Conservation (phyloP, 1,284 basidiomycete genomes). For the Gymnopus androsaceus region DNA sequence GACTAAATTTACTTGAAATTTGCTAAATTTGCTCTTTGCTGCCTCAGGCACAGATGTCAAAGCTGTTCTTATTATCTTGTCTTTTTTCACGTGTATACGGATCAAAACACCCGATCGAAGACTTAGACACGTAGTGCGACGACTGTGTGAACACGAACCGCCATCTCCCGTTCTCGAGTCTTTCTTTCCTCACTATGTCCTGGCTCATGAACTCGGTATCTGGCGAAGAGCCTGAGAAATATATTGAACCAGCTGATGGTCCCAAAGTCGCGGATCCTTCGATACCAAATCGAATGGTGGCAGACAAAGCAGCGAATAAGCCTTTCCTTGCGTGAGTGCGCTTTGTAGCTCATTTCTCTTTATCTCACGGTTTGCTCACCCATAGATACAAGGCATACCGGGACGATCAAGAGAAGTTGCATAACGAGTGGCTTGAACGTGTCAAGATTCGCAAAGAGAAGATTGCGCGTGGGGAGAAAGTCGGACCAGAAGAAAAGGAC, state of each 20-base stretch:
- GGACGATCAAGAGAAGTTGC: slow-evolving; percentile 58
- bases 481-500: slow-evolving; percentile 70
- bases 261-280: slow-evolving; percentile 56
- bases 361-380: slow-evolving; percentile 15
- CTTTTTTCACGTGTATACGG: not conserved
- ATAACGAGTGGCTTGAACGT: slow-evolving; percentile 67
- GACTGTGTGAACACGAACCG: too few relatives aligned
- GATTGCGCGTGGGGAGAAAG: slow-evolving; percentile 70
- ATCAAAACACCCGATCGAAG: not conserved
- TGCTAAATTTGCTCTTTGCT: too few relatives aligned
- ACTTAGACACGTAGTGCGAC: too few relatives aligned
- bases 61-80: not conserved
- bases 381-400: slow-evolving; percentile 70
- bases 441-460: slow-evolving; percentile 72
- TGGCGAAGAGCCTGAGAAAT: slow-evolving; percentile 38
- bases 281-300: slow-evolving; percentile 65
- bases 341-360: slow-evolving; percentile 11
- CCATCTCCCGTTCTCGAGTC: not conserved
- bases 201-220: slow-evolving; percentile 55
- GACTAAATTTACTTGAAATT: not conserved
- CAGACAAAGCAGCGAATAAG: slow-evolving; percentile 75
- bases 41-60: too few relatives aligned
- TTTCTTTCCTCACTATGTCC: slow-evolving; percentile 40
- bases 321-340: slow-evolving; percentile 76
- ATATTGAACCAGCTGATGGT: slow-evolving; percentile 30